Evolutionary conservation across 2,329 filamentous ascomycete species (phyloP).

Genomic region (Calonectria pseudoturangicola): DNA sequence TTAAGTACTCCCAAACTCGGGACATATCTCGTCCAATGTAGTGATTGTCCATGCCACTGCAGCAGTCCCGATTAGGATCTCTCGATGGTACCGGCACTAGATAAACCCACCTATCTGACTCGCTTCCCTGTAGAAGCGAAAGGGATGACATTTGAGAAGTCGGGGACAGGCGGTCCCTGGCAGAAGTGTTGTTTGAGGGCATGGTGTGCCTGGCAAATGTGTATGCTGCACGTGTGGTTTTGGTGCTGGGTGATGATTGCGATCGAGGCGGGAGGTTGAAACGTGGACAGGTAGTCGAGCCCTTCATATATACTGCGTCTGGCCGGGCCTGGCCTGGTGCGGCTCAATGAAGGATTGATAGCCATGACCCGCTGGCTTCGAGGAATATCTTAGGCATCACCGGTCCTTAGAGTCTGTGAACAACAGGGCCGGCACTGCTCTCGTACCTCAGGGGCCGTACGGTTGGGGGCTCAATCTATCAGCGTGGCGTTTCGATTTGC

Average conservation of each 20-base stretch:
- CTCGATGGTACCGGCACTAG: neutral
- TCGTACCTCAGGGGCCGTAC: neutral
- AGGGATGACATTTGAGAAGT: neutral
- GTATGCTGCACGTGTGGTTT: neutral
- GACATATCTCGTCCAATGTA: too few relatives aligned
- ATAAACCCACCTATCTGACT: neutral
- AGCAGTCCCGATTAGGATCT: neutral
- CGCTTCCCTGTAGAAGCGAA: neutral
- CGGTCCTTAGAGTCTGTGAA: neutral
- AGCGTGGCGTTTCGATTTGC: slow-evolving; percentile 1
- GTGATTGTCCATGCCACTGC: neutral
- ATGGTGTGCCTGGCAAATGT: neutral
- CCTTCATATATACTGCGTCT: slow-evolving; percentile 2
- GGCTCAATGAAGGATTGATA: slow-evolving; percentile 12
- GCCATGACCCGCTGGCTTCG: neutral
- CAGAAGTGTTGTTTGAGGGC: neutral
- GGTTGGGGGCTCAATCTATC: slow-evolving; percentile 8
- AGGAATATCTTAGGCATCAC: slow-evolving; percentile 11
- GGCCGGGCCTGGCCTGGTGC: neutral
- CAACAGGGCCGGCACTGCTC: neutral
- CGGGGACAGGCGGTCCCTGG: neutral
- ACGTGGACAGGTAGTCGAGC: neutral
- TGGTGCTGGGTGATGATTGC: neutral
- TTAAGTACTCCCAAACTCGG: neutral
- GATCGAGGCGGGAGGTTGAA: neutral